Percentiles rank a stretch among this genome's conserved stretches.
Conservation (phyloP, 2,329 filamentous ascomycete genomes). For the Colletotrichum limetticola region DNA sequence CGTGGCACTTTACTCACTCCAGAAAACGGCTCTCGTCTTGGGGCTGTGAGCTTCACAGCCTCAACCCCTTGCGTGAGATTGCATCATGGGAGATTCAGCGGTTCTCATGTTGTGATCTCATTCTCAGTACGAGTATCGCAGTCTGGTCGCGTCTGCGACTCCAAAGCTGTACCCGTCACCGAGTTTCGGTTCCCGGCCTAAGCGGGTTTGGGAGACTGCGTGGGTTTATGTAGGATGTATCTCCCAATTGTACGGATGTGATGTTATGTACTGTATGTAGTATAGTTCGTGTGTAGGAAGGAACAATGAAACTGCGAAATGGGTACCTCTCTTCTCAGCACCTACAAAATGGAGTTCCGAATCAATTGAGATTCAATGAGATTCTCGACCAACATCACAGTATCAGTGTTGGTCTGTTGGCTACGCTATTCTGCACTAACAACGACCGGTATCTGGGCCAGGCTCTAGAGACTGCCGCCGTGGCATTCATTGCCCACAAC, state of each 20-base stretch:
- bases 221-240: not conserved
- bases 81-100: not conserved
- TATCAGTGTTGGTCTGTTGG: not conserved
- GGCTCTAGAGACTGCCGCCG: too few relatives aligned
- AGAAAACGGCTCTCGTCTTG: not conserved
- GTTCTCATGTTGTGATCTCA: not conserved
- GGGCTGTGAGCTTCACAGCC: not conserved
- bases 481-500: not conserved
- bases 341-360: too few relatives aligned
- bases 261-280: too few relatives aligned
- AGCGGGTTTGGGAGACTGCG: not conserved
- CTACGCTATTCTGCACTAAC: not conserved
- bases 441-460: not conserved
- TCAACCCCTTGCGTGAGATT: not conserved
- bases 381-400: not conserved
- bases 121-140: not conserved
- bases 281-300: too few relatives aligned
- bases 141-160: not conserved
- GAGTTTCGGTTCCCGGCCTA: not conserved
- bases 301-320: too few relatives aligned
- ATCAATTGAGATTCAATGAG: too few relatives aligned
- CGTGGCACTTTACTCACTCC: not conserved
- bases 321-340: too few relatives aligned
- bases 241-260: not conserved
- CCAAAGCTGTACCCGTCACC: not conserved